phyloP scores from a whole-genome alignment of 148 eudicot species.

The Dianthus caryophyllus region DNA sequence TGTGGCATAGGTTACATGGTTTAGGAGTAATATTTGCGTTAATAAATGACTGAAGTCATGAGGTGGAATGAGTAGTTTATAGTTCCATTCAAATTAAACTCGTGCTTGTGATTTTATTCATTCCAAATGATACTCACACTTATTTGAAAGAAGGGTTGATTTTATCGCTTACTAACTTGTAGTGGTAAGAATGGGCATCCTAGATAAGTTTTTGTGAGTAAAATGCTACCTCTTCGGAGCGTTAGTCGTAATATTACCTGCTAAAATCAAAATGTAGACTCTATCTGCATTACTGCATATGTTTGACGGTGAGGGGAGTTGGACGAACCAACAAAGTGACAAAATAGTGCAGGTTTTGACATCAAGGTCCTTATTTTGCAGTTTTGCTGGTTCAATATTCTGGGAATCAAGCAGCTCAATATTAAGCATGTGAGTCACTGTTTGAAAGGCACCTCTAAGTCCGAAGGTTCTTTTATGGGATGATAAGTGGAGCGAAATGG shows the following conservation, averaged over 20 bases:
- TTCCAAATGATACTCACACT: neutral
- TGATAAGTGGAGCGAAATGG: constrained; percentile 45
- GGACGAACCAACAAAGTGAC: neutral
- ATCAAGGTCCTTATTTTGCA: constrained; percentile 21
- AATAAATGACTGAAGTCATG: no score
- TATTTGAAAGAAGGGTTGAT: neutral
- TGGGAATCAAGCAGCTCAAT: constrained; percentile 21
- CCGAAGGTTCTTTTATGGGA: constrained; percentile 41
- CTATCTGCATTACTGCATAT: neutral
- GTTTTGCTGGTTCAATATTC: constrained; percentile 35
- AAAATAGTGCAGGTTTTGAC: neutral
- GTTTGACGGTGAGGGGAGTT: neutral
- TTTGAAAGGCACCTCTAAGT: constrained; percentile 20
- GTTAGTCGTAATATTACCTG: neutral
- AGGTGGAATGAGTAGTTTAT: no score
- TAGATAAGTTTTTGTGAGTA: neutral
- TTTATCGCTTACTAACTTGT: neutral
- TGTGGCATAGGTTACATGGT: neutral
- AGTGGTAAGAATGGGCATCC: neutral
- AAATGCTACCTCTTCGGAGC: neutral
- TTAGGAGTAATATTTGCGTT: neutral
- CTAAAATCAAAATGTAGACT: neutral
- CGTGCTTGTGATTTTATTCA: no score
- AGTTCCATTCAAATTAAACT: no score
- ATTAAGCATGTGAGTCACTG: constrained; percentile 28